Evolutionary conservation across 2,329 filamentous ascomycete species (phyloP).

Genomic region (Orbilia brochopaga): DNA sequence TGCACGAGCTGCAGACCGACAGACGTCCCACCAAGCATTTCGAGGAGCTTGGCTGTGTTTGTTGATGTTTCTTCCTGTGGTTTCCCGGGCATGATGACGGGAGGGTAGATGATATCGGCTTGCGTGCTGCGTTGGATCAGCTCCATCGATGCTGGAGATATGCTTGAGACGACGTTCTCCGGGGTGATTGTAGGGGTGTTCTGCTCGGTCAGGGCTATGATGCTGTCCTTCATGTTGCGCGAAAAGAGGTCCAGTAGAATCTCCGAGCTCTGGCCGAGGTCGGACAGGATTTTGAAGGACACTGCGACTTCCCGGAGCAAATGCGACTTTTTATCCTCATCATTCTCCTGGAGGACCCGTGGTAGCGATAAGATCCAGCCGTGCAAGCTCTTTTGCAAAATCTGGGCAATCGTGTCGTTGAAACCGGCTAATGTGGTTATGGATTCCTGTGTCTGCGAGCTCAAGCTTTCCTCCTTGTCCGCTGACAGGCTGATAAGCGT

Average conservation of each 20-base stretch:
- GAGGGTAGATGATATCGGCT: conserved; percentile 13
- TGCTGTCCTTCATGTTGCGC: conserved; percentile 74
- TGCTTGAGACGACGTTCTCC: conserved; percentile 28
- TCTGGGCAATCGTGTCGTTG: conserved; percentile 55
- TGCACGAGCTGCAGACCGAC: conserved; percentile 57
- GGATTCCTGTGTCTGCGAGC: conserved; percentile 50
- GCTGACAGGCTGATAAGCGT: conserved; percentile 74
- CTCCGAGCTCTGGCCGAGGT: conserved; percentile 69
- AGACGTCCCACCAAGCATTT: conserved; percentile 65
- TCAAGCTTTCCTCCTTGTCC: conserved; percentile 60
- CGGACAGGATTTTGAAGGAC: conserved; percentile 70
- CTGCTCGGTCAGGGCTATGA: conserved; percentile 62
- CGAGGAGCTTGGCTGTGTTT: conserved; percentile 67
- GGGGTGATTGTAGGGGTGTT: conserved; percentile 13
- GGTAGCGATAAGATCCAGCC: conserved; percentile 81
- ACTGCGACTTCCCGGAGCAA: conserved; percentile 78
- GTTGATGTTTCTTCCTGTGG: conserved; percentile 69
- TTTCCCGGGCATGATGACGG: conserved; percentile 65
- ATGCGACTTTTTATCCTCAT: conserved; percentile 76
- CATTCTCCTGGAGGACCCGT: conserved; percentile 79
- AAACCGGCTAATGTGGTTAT: conserved; percentile 50
- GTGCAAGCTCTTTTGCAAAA: conserved; percentile 52
- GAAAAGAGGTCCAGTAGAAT: conserved; percentile 72
- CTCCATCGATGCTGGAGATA: conserved; percentile 45
- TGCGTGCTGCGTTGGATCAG: conserved; percentile 29